Conservation (phyloP, 768 basidiomycete species). For the Exsudoporus frostii region DNA sequence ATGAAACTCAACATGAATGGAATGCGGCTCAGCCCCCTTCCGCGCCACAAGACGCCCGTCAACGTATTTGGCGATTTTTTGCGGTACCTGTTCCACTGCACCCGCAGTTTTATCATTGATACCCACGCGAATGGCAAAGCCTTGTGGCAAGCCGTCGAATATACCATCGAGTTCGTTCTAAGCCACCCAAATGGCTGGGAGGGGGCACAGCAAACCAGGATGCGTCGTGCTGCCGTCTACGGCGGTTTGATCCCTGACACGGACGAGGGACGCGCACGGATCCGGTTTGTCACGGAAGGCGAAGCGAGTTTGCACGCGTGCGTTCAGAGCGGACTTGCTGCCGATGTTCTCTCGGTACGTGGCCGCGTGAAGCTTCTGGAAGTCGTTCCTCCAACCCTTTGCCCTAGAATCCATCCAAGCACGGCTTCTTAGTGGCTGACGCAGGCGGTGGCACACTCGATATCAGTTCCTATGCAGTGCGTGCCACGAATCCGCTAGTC, state of each 20-base stretch:
- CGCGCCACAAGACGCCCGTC: slow-evolving; percentile 62
- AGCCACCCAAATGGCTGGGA: slow-evolving; percentile 86
- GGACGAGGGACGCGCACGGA: slow-evolving; percentile 66
- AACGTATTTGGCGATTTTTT: slow-evolving; percentile 81
- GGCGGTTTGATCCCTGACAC: slow-evolving; percentile 75
- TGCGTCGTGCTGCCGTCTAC: slow-evolving; percentile 70
- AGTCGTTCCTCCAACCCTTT: slow-evolving; percentile 3
- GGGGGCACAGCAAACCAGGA: slow-evolving; percentile 68
- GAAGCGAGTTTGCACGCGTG: slow-evolving; percentile 83
- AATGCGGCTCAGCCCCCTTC: slow-evolving; percentile 69
- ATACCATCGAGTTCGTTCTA: slow-evolving; percentile 68
- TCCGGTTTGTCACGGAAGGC: slow-evolving; percentile 80
- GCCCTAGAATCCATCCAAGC: slow-evolving; percentile 62
- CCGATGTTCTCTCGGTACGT: slow-evolving; percentile 70
- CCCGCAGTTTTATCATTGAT: slow-evolving; percentile 70
- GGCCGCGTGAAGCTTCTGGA: not conserved
- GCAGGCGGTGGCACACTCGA: slow-evolving; percentile 81
- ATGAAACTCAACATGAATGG: slow-evolving; percentile 86
- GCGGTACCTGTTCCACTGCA: slow-evolving; percentile 69
- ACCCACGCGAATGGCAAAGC: slow-evolving; percentile 76
- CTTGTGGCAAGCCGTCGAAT: slow-evolving; percentile 69
- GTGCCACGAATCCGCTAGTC: slow-evolving; percentile 62
- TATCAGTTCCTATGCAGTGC: slow-evolving; percentile 76
- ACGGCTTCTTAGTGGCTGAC: slow-evolving; percentile 78
- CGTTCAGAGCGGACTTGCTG: slow-evolving; percentile 72